These are phyloP conservation scores for Coprinellus micaceus DNA, from an alignment of 768 basidiomycete species.

Conservation along the genomic window DNA sequence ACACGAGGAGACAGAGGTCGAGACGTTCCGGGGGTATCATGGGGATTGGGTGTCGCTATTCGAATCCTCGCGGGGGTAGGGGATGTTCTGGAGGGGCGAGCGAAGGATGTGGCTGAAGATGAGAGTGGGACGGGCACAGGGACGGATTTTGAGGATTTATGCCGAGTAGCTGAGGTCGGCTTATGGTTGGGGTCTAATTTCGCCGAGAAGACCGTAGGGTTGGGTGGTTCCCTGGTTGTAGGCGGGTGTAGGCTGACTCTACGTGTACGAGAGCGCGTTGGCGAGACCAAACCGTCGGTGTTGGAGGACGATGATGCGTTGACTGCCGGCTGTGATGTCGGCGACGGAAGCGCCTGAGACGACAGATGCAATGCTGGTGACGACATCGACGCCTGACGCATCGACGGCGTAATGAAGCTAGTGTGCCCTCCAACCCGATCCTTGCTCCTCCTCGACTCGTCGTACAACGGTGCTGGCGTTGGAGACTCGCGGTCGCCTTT, in stretches of 20 bases:
- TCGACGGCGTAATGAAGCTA: constrained; percentile 61
- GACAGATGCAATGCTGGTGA: constrained; percentile 69
- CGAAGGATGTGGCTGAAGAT: constrained; percentile 12
- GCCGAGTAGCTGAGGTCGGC: constrained; percentile 22
- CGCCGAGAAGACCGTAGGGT: neutral
- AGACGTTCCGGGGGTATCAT: neutral
- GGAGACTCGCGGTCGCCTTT: constrained; percentile 10
- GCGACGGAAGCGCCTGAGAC: constrained; percentile 51
- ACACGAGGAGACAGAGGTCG: constrained; percentile 4
- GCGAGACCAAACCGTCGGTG: constrained; percentile 43
- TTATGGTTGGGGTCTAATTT: neutral
- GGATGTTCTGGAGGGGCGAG: neutral
- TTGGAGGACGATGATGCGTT: constrained; percentile 46
- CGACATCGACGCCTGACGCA: constrained; percentile 69
- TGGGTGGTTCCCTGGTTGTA: neutral
- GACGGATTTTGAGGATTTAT: constrained; percentile 30
- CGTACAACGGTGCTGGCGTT: constrained; percentile 6
- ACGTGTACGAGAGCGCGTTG: constrained; percentile 41
- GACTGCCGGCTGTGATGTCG: constrained; percentile 46
- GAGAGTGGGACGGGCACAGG: constrained; percentile 26
- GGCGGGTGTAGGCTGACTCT: constrained; percentile 37
- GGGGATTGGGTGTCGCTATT: neutral
- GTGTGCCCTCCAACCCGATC: constrained; percentile 51
- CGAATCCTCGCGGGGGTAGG: neutral
- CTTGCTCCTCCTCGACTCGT: constrained; percentile 32